Percentiles rank a stretch among this genome's conserved stretches.
Evolutionary conservation across 495 filamentous ascomycete genomes (phyloP).

Genomic region (Penicillium soppii): DNA sequence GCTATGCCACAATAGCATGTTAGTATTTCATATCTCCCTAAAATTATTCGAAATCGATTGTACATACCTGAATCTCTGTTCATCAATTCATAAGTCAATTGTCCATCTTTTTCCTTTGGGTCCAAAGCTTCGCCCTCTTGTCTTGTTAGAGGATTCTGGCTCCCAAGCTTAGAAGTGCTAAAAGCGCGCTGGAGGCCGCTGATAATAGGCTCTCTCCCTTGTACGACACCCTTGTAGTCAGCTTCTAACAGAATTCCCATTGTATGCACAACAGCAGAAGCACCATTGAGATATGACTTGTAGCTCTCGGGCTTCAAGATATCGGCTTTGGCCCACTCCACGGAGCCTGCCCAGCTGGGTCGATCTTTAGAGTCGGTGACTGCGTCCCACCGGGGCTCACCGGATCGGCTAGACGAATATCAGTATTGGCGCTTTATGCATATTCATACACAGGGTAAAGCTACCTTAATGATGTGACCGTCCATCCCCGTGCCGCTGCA

Average conservation of each 20-base stretch:
- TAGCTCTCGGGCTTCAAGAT: conserved; percentile 80
- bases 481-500: conserved; percentile 78
- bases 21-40: conserved; percentile 22
- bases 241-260: conserved; percentile 97
- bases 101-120: conserved; percentile 64
- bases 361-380: conserved; percentile 70
- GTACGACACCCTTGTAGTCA: conserved; percentile 92
- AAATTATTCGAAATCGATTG: not conserved
- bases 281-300: conserved; percentile 63
- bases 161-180: conserved; percentile 59
- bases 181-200: conserved; percentile 77
- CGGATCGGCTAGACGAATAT: conserved; percentile 67
- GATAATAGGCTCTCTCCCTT: conserved; percentile 73
- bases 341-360: conserved; percentile 76
- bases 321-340: conserved; percentile 85
- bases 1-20: conserved; percentile 28
- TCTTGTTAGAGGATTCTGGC: conserved; percentile 64
- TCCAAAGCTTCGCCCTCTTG: conserved; percentile 56
- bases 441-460: not conserved
- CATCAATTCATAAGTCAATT: conserved; percentile 97
- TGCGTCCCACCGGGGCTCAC: conserved; percentile 78
- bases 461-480: conserved; percentile 85
- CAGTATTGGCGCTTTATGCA: not conserved
- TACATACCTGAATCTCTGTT: conserved; percentile 77
- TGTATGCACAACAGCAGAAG: conserved; percentile 83